phyloP scores from a whole-genome alignment of 2,329 filamentous ascomycete species.

The Tolypocladium capitatum region DNA sequence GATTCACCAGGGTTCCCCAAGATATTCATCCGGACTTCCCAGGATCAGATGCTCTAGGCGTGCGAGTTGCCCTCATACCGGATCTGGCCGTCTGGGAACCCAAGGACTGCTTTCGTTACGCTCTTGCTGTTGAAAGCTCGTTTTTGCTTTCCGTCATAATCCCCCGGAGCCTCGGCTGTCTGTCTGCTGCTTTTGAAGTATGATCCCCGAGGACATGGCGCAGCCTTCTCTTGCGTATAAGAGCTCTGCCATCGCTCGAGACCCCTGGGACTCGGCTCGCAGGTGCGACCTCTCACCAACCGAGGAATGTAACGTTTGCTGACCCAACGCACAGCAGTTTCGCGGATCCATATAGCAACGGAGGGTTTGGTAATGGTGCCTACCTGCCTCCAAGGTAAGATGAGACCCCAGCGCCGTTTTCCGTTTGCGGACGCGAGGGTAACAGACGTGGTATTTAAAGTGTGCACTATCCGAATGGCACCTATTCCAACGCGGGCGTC shows the following conservation, averaged over 20 bases:
- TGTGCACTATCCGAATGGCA: constrained; percentile 26
- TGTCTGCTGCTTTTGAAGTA: constrained; percentile 9
- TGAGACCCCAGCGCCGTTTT: constrained; percentile 5
- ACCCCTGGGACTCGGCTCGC: constrained; percentile 36
- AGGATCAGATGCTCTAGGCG: constrained; percentile 5
- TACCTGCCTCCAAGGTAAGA: constrained; percentile 26
- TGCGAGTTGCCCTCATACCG: background rate
- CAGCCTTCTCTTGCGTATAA: constrained; percentile 35
- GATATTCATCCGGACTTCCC: constrained; percentile 1
- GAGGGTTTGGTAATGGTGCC: constrained; percentile 21
- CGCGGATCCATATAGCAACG: constrained; percentile 16
- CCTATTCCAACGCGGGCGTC: constrained; percentile 14
- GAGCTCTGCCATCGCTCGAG: constrained; percentile 29
- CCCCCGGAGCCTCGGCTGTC: background rate
- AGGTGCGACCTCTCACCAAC: constrained; percentile 28
- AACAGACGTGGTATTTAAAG: constrained; percentile 25
- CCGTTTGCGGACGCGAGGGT: constrained; percentile 5
- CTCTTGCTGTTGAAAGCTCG: background rate
- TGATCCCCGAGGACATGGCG: constrained; percentile 29
- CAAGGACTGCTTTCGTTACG: constrained; percentile 1
- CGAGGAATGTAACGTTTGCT: constrained; percentile 1
- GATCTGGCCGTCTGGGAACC: constrained; percentile 4
- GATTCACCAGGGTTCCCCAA: background rate
- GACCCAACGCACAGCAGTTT: constrained; percentile 14
- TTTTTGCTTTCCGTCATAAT: background rate